A percentile compares a stretch with the other conserved stretches of the same genome.
Evolutionary conservation across 2,329 filamentous ascomycete species (phyloP).

Genomic region (Botryotinia narcissicola): DNA sequence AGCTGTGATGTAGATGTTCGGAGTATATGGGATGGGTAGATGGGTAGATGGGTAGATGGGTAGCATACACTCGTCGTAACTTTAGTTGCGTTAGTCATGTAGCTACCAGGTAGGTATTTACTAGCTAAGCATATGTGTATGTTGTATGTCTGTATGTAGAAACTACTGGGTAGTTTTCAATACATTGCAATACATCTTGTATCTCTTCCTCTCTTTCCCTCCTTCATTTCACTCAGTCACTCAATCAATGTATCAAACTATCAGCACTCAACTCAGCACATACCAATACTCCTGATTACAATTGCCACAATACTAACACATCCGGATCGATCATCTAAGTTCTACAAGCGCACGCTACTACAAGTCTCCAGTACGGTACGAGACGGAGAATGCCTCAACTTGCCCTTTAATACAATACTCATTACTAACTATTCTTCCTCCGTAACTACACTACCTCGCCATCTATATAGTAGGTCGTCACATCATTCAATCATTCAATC

Average conservation of each 20-base stretch:
- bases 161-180: neutral
- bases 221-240: neutral
- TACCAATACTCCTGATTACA: neutral
- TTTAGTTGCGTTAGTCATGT: neutral
- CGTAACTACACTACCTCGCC: neutral
- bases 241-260: neutral
- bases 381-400: neutral
- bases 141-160: neutral
- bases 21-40: neutral
- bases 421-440: neutral
- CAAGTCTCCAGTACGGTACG: neutral
- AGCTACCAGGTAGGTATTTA: neutral
- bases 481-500: neutral
- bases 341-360: neutral
- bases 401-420: neutral
- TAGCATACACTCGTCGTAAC: neutral
- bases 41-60: no score
- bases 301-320: neutral
- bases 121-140: neutral
- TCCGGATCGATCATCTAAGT: neutral
- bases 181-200: neutral
- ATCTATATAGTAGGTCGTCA: neutral
- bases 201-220: neutral
- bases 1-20: neutral
- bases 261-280: neutral